Evolutionary conservation across 345 rosid species (phyloP).

Genomic region (Corchorus capsularis): DNA sequence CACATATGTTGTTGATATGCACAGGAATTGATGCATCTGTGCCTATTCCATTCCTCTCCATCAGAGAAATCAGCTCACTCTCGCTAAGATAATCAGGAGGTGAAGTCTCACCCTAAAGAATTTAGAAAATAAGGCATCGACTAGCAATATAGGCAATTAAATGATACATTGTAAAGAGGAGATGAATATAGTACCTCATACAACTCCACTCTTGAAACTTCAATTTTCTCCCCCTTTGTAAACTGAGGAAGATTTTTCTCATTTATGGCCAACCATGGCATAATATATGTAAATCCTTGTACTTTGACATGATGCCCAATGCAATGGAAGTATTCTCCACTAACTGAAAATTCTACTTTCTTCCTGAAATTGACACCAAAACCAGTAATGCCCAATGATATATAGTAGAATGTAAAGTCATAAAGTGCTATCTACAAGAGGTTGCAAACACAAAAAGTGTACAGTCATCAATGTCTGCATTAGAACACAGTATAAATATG

Average conservation of each 20-base stretch:
- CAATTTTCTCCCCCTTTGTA: slow-evolving; percentile 65
- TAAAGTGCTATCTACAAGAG: not conserved
- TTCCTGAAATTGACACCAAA: slow-evolving; percentile 51
- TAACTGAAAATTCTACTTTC: slow-evolving; percentile 73
- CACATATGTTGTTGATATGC: slow-evolving; percentile 95
- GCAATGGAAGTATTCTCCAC: slow-evolving; percentile 84
- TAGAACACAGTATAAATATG: not conserved
- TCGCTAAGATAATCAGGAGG: slow-evolving; percentile 92
- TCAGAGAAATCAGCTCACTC: slow-evolving; percentile 91
- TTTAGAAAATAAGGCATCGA: slow-evolving; percentile 24
- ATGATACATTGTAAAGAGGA: not conserved
- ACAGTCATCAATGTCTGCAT: not conserved
- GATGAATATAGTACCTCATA: slow-evolving; percentile 52
- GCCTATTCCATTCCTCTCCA: slow-evolving; percentile 97
- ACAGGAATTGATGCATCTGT: slow-evolving; percentile 96
- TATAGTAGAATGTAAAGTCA: not conserved
- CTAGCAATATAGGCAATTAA: not conserved
- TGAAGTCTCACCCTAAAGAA: slow-evolving; percentile 66
- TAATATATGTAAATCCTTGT: slow-evolving; percentile 78
- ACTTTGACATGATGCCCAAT: slow-evolving; percentile 61
- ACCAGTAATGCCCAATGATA: not conserved
- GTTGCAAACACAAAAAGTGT: slow-evolving; percentile 15
- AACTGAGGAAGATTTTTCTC: slow-evolving; percentile 81
- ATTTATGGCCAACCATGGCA: slow-evolving; percentile 90
- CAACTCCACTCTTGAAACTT: slow-evolving; percentile 74